Conservation (phyloP, 2,329 filamentous ascomycete genomes). For the Ampelomyces quisqualis region DNA sequence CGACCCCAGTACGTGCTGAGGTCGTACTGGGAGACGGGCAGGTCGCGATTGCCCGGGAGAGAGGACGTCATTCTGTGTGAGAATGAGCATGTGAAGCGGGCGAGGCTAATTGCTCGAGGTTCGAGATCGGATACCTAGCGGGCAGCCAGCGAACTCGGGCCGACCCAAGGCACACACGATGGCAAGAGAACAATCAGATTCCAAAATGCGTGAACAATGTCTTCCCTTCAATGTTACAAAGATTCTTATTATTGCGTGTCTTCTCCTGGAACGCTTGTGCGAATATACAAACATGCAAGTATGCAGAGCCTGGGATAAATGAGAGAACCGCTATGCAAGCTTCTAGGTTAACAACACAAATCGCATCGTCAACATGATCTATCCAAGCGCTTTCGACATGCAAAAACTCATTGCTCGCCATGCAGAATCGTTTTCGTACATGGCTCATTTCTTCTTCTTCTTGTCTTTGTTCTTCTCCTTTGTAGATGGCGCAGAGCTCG, state of each 20-base stretch:
- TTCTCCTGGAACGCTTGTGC: neutral
- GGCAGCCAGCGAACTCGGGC: constrained; percentile 16
- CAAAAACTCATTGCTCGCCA: neutral
- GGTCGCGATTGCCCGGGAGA: constrained; percentile 68
- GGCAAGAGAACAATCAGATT: too few species aligned
- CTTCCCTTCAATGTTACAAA: too few species aligned
- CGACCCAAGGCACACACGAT: too few species aligned
- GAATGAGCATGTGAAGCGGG: neutral
- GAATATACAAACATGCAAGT: constrained; percentile 2
- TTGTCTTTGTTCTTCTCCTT: constrained; percentile 37
- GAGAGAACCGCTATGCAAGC: too few species aligned
- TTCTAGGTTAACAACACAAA: too few species aligned
- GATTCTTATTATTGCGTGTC: constrained; percentile 1
- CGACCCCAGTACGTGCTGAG: constrained; percentile 92
- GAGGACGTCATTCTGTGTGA: constrained; percentile 58
- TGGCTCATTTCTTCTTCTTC: constrained; percentile 31
- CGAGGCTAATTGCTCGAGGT: too few species aligned
- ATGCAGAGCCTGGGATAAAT: constrained; percentile 4
- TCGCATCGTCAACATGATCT: too few species aligned
- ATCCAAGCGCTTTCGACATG: constrained; percentile 4
- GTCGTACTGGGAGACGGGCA: constrained; percentile 90
- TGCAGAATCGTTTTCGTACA: neutral
- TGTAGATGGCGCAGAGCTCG: constrained; percentile 19
- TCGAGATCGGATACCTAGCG: too few species aligned
- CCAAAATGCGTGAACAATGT: too few species aligned